A percentile compares a stretch with the other conserved stretches of the same genome.
phyloP scores from a whole-genome alignment of 192 early-diverging fungal species.

The Borealophlyctis nickersoniae region DNA sequence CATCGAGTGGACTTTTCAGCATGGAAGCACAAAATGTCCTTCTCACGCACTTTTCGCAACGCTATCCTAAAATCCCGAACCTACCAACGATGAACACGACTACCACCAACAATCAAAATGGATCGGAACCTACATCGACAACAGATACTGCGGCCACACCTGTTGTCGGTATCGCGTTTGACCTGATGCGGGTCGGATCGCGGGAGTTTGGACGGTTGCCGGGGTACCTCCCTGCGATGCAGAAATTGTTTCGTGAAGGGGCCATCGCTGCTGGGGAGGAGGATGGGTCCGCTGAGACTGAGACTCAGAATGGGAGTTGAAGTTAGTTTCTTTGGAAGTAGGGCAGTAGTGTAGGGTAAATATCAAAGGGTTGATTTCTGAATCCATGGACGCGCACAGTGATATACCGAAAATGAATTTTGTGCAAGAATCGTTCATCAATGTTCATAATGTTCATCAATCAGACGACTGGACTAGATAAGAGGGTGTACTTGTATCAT shows the following conservation, averaged over 20 bases:
- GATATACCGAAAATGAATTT: too few species aligned
- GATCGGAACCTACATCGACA: conserved; percentile 58
- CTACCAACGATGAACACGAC: conserved; percentile 1
- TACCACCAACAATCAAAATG: background rate
- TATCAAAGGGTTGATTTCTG: too few species aligned
- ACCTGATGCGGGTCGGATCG: conserved; percentile 64
- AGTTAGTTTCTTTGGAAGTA: too few species aligned
- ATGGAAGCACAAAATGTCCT: conserved; percentile 84
- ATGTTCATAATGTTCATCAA: too few species aligned
- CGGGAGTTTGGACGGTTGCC: conserved; percentile 48
- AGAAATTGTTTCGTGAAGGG: conserved; percentile 48
- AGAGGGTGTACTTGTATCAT: too few species aligned
- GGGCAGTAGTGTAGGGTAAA: too few species aligned
- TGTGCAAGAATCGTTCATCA: too few species aligned
- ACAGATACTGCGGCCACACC: conserved; percentile 29
- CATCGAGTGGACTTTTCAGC: conserved; percentile 24
- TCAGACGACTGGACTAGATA: too few species aligned
- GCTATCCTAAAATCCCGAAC: conserved; percentile 85
- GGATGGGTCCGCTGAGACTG: too few species aligned
- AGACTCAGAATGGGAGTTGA: too few species aligned
- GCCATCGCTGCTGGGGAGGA: conserved; percentile 39
- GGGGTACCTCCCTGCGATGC: conserved; percentile 51
- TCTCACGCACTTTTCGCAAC: conserved; percentile 95
- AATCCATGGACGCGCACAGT: too few species aligned
- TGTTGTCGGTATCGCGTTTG: conserved; percentile 64